Evolutionary conservation across 768 basidiomycete genomes (phyloP).

Genomic region (Suillus tomentosus): DNA sequence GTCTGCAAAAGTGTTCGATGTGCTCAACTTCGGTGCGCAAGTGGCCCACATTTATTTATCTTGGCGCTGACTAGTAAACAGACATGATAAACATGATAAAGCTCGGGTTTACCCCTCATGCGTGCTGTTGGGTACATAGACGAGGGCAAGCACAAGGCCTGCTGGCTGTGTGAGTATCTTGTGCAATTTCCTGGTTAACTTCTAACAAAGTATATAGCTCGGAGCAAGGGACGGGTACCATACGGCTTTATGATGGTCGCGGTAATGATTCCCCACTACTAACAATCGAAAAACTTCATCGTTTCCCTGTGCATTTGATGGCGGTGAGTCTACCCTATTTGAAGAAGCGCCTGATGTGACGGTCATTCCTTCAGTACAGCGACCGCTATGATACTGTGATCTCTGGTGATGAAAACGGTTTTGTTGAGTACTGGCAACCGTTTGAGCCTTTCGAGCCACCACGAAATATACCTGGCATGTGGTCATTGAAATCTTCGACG

Average conservation of each 20-base stretch:
- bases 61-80: conserved; percentile 31
- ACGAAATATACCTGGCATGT: conserved; percentile 73
- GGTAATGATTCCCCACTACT: conserved; percentile 80
- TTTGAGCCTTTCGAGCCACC: conserved; percentile 86
- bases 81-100: conserved; percentile 99
- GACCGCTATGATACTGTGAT: conserved; percentile 89
- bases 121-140: conserved; percentile 95
- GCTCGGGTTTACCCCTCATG: conserved; percentile 79
- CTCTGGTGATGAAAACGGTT: conserved; percentile 92
- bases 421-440: conserved; percentile 96
- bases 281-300: conserved; percentile 76
- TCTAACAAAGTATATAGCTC: conserved; percentile 53
- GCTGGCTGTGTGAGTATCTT: conserved; percentile 74
- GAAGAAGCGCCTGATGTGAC: conserved; percentile 4
- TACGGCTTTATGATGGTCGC: conserved; percentile 91
- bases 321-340: conserved; percentile 52
- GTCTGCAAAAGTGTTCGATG: conserved; percentile 94
- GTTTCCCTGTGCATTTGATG: conserved; percentile 90
- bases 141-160: conserved; percentile 86
- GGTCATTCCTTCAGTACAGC: conserved; percentile 64
- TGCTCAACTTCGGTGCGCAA: conserved; percentile 90
- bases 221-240: conserved; percentile 70
- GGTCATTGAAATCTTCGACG: conserved; percentile 89
- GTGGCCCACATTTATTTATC: conserved; percentile 5
- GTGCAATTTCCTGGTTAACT: conserved; percentile 11